Conservation (phyloP, 1,284 basidiomycete genomes). For the Trametes pubescens region DNA sequence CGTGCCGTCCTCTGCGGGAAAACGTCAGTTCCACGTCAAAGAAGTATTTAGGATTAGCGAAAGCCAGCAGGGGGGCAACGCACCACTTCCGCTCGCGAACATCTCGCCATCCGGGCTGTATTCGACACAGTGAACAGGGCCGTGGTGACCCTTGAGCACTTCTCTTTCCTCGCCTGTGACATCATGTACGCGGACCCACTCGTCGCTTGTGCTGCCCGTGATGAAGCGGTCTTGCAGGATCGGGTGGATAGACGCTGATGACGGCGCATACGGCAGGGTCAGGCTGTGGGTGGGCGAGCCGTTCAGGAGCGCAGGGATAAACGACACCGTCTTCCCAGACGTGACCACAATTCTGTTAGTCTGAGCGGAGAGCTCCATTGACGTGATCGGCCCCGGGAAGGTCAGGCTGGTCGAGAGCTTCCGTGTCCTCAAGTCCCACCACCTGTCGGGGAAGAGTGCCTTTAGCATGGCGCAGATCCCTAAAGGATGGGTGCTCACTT, state of each 20-base stretch:
- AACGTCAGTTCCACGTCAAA: constrained; percentile 19
- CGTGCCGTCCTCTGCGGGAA: constrained; percentile 60
- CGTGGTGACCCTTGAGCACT: constrained; percentile 96
- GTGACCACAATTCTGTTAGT: constrained; percentile 91
- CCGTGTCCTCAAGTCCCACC: constrained; percentile 94
- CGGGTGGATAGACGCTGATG: constrained; percentile 94
- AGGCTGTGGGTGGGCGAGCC: constrained; percentile 67
- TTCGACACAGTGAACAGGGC: constrained; percentile 93
- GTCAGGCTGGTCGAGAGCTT: constrained; percentile 75
- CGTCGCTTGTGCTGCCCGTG: constrained; percentile 89
- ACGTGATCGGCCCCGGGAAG: constrained; percentile 86
- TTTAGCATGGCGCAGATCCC: constrained; percentile 10
- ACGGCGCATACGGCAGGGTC: constrained; percentile 84
- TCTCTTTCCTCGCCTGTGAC: constrained; percentile 92
- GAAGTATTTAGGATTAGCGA: too few species aligned
- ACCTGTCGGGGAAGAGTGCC: constrained; percentile 55
- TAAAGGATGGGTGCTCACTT: constrained; percentile 63
- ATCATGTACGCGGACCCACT: constrained; percentile 96
- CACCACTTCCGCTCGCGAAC: constrained; percentile 95
- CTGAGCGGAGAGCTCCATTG: constrained; percentile 90
- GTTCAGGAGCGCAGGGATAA: constrained; percentile 76
- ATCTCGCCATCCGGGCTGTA: constrained; percentile 99
- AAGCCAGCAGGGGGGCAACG: constrained; percentile 47
- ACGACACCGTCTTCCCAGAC: constrained; percentile 91
- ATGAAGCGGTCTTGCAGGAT: constrained; percentile 90